Conservation (phyloP, 768 basidiomycete genomes). For the Leccinum barrowsii region DNA sequence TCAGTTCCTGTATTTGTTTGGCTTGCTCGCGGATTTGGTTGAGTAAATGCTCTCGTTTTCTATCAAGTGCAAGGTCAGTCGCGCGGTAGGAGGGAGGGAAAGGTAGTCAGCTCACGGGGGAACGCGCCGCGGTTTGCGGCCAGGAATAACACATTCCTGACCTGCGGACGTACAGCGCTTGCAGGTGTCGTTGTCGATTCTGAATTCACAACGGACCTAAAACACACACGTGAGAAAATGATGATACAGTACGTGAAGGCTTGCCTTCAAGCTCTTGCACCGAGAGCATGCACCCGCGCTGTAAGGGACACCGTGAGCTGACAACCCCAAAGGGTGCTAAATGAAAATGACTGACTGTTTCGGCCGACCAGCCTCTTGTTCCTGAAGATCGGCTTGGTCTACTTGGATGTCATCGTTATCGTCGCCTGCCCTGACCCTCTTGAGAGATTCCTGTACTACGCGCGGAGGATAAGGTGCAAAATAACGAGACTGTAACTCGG, state of each 20-base stretch:
- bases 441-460: conserved; percentile 7
- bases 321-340: background rate
- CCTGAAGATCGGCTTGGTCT: conserved; percentile 21
- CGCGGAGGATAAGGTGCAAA: conserved; percentile 7
- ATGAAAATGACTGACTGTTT: conserved; percentile 18
- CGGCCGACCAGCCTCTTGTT: conserved; percentile 18
- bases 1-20: conserved; percentile 65
- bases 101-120: conserved; percentile 57
- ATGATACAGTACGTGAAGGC: background rate
- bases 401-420: conserved; percentile 14
- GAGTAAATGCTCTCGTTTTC: conserved; percentile 79
- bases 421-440: conserved; percentile 22
- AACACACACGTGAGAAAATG: conserved; percentile 10
- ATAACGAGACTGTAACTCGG: conserved; percentile 28
- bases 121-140: conserved; percentile 73
- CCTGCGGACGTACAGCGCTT: conserved; percentile 69
- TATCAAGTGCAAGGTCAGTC: conserved; percentile 25
- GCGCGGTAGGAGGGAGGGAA: background rate
- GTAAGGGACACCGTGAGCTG: conserved; percentile 1
- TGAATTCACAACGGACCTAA: conserved; percentile 77
- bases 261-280: conserved; percentile 58
- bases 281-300: conserved; percentile 64
- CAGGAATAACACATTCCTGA: conserved; percentile 77
- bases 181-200: conserved; percentile 67
- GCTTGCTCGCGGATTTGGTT: conserved; percentile 75